Evolutionary conservation across 2,329 filamentous ascomycete species (phyloP), one percentile per base, ranked within the genome.

Genomic region (Diaporthe longicolla): DNA sequence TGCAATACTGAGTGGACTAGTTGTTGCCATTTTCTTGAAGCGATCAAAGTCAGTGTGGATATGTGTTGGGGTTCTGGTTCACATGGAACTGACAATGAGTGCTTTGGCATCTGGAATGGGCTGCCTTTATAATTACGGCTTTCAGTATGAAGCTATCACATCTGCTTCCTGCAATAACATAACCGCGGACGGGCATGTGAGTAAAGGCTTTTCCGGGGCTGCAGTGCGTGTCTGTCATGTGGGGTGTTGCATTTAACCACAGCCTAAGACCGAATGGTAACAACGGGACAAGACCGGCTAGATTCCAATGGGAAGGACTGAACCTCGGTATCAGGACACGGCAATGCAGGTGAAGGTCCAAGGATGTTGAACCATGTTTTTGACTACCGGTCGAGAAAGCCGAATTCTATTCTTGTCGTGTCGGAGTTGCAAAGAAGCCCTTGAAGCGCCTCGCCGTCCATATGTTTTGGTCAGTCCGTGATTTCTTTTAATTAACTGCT

Each of bases 211-310:
- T 32, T 26, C 32, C 48, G 21, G n/a, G 48, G n/a, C n/a, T 54
- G 32, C 48, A 26, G 2, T 32, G 19, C 2, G 48, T 52, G 63
- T 50, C 15, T 13, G 26, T 54, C 9, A 50, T 40, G 63, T 54
- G 63, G 63, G 45, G 63, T 68, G 63, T 54, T 68, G 63, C 63
- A 68, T 68, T 54, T 68, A 68, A 68, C 63, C 63, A 68, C n/a
- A 68, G 63, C 63, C 63, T 68, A 68, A 54, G 48, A 68, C 32
- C 13, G 10, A 68, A 68, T 13, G 32, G 63, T 68, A 40, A 19
- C 48, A 40, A 40, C 48, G 48, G 63, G 63, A 68, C 63, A 54
- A 68, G 63, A 13, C 63, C 63, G 63, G 48, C 48, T 68, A 68
- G 32, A 68, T 35, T 13, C 48, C 32, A 54, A 40, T 68, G 8